Evolutionary conservation across 2,329 filamentous ascomycete genomes (phyloP).

Genomic region (Alternaria triticimaculans): DNA sequence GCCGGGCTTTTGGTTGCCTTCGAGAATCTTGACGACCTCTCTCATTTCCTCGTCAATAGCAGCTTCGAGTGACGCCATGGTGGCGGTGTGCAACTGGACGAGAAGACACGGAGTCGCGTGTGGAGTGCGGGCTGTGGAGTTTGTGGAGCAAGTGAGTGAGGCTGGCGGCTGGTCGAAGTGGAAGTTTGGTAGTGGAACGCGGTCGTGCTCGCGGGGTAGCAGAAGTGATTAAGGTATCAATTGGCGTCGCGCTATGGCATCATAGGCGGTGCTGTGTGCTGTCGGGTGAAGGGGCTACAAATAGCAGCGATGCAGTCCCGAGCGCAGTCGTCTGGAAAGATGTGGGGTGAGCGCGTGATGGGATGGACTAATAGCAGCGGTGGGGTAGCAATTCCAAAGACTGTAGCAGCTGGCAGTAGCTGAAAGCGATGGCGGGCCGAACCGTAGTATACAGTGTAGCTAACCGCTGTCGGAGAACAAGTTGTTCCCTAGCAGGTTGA

Average conservation of each 20-base stretch:
- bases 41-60: slow-evolving; percentile 78
- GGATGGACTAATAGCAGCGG: slow-evolving; percentile 24
- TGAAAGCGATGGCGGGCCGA: slow-evolving; percentile 35
- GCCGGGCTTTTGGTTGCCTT: slow-evolving; percentile 52
- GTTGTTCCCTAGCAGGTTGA: slow-evolving; percentile 42
- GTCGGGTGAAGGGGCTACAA: slow-evolving; percentile 14
- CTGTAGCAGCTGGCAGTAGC: slow-evolving; percentile 13
- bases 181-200: slow-evolving; percentile 7
- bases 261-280: slow-evolving; percentile 17
- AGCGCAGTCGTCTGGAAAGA: slow-evolving; percentile 14
- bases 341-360: slow-evolving; percentile 29
- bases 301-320: slow-evolving; percentile 12
- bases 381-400: slow-evolving; percentile 33
- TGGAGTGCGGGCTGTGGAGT: neutral
- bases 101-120: slow-evolving; percentile 14
- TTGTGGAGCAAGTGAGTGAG: slow-evolving; percentile 1
- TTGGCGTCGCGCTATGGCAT: slow-evolving; percentile 29
- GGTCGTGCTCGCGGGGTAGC: slow-evolving; percentile 30
- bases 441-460: slow-evolving; percentile 25
- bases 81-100: slow-evolving; percentile 11
- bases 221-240: slow-evolving; percentile 17
- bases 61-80: slow-evolving; percentile 74
- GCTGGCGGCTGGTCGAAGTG: neutral
- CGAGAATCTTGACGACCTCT: slow-evolving; percentile 74
- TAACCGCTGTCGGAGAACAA: slow-evolving; percentile 49